Percentiles rank a stretch among this genome's conserved stretches.
These are phyloP conservation scores for Lepidopterella palustris DNA, from an alignment of 495 filamentous ascomycete genomes.

Conservation along the genomic window DNA sequence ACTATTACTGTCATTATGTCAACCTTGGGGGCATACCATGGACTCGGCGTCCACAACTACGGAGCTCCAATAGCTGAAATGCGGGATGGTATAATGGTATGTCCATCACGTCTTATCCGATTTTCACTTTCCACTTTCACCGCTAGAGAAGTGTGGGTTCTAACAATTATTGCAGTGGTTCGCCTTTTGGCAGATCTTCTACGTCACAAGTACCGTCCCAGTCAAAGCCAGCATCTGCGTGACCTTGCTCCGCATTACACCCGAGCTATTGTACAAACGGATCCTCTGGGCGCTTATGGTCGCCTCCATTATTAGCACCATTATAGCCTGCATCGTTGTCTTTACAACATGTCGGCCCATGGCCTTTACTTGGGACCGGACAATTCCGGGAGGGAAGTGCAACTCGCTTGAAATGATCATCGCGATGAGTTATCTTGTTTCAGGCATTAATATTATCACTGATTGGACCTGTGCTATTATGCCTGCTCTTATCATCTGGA, in stretches of 20 bases:
- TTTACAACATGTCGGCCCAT: neutral
- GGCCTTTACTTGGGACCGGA: neutral
- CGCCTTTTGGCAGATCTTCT: neutral
- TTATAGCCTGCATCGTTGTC: neutral
- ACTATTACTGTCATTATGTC: neutral
- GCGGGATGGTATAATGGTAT: neutral
- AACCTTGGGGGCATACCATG: neutral
- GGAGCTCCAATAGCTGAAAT: neutral
- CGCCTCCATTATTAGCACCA: neutral
- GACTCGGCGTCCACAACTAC: neutral
- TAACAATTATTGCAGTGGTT: too few species aligned
- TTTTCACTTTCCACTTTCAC: too few species aligned
- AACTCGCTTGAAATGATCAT: conserved; percentile 1
- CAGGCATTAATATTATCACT: neutral
- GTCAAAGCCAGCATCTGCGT: neutral
- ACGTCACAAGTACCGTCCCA: conserved; percentile 2
- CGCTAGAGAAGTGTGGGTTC: too few species aligned
- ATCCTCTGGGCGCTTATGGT: neutral
- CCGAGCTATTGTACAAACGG: neutral
- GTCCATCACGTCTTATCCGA: neutral
- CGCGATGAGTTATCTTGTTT: neutral
- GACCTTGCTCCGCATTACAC: neutral
- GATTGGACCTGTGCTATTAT: neutral
- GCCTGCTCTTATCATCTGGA: neutral
- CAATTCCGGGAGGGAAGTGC: neutral